phyloP scores from a whole-genome alignment of 108 stramenopile species.

The Fragilariopsis cylindrus region DNA sequence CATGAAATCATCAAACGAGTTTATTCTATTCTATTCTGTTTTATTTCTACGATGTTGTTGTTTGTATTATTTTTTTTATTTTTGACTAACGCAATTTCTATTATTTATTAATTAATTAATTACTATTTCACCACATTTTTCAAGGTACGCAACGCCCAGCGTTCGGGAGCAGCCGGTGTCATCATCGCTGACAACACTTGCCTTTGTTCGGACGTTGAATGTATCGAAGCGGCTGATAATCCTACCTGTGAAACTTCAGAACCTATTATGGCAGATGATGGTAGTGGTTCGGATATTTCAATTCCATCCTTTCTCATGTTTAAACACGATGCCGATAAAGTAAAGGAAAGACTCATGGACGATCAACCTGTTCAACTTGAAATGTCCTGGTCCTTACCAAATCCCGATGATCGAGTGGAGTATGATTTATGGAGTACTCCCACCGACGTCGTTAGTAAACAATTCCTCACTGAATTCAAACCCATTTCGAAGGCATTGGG shows the following conservation, averaged over 20 bases:
- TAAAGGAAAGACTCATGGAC: constrained; percentile 60
- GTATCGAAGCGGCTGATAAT: constrained; percentile 33
- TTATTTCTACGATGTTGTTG: neutral
- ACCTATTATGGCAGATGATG: constrained; percentile 98
- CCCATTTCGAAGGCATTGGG: constrained; percentile 69
- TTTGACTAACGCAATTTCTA: neutral
- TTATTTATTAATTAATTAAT: neutral
- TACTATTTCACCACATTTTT: neutral
- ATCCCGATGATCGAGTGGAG: constrained; percentile 88
- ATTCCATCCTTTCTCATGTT: constrained; percentile 90
- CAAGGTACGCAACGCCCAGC: constrained; percentile 87
- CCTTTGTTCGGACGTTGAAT: constrained; percentile 62
- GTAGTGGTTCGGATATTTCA: constrained; percentile 88
- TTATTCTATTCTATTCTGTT: neutral
- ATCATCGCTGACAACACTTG: constrained; percentile 93
- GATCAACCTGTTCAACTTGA: constrained; percentile 80
- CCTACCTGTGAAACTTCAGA: constrained; percentile 72
- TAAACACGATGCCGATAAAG: constrained; percentile 80
- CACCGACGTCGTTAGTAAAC: constrained; percentile 59
- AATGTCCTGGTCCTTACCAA: constrained; percentile 88
- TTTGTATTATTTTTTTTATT: neutral
- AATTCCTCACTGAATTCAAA: constrained; percentile 74
- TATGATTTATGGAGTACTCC: constrained; percentile 92
- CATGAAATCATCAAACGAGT: neutral
- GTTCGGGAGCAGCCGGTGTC: constrained; percentile 85